Evolutionary conservation across 805 yeast species (phyloP), one percentile per base, ranked within the genome.

Genomic region (Metschnikowia continentalis): DNA sequence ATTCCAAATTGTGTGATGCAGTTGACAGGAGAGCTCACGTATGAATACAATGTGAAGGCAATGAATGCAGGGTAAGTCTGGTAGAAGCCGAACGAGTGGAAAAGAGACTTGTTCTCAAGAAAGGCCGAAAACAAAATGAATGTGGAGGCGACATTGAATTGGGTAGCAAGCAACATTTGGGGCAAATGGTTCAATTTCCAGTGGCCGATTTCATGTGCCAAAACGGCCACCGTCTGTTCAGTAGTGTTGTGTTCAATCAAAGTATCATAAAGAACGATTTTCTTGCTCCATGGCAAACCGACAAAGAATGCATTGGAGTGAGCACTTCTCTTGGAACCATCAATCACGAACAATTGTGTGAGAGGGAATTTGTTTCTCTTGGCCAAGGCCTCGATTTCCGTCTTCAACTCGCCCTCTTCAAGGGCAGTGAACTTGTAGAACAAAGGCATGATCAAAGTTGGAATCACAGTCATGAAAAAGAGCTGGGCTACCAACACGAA

Each of bases 141-240:
- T 41, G 83, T 77, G 23, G 80, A 61, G 58, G 86, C 80, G 47
- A 84, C 68, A 59, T 88, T 88, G 5, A 72, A 66, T 68, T 89
- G 91, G 43, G 82, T 75, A 55, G 84, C 78, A 5, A 79, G 62
- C 62, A 94, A 70, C 77, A 86, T 79, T 65, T 83, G 84, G n/a
- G 91, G 75, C 54, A 91, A 86, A 68, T 94, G 99, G 52, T 86
- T 83, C 66, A 87, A 78, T 61, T 86, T 84, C 99, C 99, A 94
- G 68, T 94, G 99, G 47, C 99, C 99, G 59, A 94, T 86, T 74
- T 94, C 99, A 65, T 94, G 99, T n/a, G 96, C 98, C 57, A 92
- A 77, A 1, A 94, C 96, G 47, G 98, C 97, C 47, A 90, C 89
- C 38, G 90, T 88, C 69, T 94, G 96, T 40, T 78, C 80, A 30